These are phyloP conservation scores for Collybia sordida DNA, from an alignment of 768 basidiomycete genomes.

Conservation along the genomic window DNA sequence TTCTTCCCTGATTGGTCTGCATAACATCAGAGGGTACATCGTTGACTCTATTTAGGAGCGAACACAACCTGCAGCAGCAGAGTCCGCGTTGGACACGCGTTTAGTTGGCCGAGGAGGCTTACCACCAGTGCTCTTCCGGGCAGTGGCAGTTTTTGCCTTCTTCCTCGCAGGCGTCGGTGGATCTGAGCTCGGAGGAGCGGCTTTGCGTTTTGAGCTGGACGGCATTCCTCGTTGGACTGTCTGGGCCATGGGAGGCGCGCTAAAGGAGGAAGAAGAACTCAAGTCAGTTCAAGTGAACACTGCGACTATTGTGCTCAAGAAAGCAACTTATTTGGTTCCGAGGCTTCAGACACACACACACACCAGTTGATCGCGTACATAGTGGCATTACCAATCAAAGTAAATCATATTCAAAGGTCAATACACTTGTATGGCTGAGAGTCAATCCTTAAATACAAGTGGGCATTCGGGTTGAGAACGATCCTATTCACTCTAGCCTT, in stretches of 20 bases:
- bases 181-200: constrained; percentile 39
- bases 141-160: constrained; percentile 56
- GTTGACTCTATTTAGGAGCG: not conserved
- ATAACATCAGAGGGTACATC: not conserved
- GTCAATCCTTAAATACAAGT: no score
- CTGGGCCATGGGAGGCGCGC: constrained; percentile 55
- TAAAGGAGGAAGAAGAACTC: not conserved
- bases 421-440: no score
- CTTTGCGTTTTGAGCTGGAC: constrained; percentile 47
- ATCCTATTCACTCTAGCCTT: no score
- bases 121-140: constrained; percentile 85
- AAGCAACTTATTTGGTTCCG: no score
- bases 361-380: no score
- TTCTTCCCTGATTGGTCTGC: constrained; percentile 30
- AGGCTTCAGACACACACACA: no score
- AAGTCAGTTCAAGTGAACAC: no score
- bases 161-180: constrained; percentile 50
- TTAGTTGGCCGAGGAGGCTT: constrained; percentile 43
- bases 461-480: no score
- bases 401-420: no score
- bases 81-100: constrained; percentile 5
- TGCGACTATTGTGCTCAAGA: no score
- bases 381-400: no score
- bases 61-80: constrained; percentile 5
- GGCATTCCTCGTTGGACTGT: constrained; percentile 56